Evolutionary conservation across 2,329 filamentous ascomycete genomes (phyloP).

Genomic region (Boeremia exigua): DNA sequence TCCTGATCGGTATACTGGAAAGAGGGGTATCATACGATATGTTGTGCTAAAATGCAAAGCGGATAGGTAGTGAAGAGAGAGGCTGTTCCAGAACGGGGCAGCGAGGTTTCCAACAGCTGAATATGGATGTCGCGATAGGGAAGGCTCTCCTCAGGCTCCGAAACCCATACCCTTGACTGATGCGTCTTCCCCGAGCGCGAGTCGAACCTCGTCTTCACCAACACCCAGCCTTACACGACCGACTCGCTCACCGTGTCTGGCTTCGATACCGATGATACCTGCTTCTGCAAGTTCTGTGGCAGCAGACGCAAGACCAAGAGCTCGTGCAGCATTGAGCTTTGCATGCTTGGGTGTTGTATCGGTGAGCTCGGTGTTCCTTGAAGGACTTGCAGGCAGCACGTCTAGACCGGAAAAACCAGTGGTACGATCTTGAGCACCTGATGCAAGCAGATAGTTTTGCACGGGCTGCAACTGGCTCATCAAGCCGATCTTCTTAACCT

Average conservation of each 20-base stretch:
- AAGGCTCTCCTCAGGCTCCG: conserved; percentile 21
- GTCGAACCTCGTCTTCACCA: conserved; percentile 87
- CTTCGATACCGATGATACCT: conserved; percentile 85
- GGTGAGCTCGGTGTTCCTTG: conserved; percentile 23
- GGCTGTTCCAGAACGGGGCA: neutral
- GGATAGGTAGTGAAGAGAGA: conserved; percentile 1
- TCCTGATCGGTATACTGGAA: conserved; percentile 8
- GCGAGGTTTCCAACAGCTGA: neutral
- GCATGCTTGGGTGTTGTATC: conserved; percentile 29
- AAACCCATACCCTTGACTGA: conserved; percentile 80
- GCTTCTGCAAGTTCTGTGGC: conserved; percentile 85
- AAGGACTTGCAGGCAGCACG: conserved; percentile 20
- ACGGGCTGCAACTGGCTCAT: conserved; percentile 67
- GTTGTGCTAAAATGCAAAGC: conserved; percentile 2
- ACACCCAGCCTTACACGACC: conserved; percentile 86
- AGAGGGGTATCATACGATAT: conserved; percentile 16
- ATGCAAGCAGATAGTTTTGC: conserved; percentile 64
- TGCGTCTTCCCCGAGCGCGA: conserved; percentile 85
- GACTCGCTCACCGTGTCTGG: conserved; percentile 76
- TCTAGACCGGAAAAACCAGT: conserved; percentile 16
- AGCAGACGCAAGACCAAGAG: conserved; percentile 68
- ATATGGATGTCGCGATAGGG: neutral
- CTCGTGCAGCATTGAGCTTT: conserved; percentile 52
- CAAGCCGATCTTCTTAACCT: conserved; percentile 73
- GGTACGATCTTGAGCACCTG: conserved; percentile 37